A percentile compares a stretch with the other conserved stretches of the same genome.
Conservation (phyloP, 73 alveolate genomes). For the Durusdinium trenchii region DNA sequence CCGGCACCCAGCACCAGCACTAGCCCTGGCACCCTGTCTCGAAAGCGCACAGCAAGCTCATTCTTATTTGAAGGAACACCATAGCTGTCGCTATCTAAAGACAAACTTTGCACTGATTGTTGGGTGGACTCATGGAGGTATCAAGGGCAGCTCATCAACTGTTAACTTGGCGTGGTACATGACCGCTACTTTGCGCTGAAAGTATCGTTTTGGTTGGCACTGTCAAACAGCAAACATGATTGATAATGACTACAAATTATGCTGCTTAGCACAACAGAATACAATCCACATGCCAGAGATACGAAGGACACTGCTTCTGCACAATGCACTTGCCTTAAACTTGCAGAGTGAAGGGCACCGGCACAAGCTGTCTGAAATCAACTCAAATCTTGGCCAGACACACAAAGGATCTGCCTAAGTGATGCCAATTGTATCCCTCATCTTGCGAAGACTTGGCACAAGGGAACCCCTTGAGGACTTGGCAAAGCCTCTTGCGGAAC, state of each 20-base stretch:
- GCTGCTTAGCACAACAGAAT: neutral
- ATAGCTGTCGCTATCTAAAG: no score
- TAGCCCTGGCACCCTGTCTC: no score
- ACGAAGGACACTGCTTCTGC: conserved; percentile 80
- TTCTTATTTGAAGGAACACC: no score
- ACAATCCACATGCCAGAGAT: conserved; percentile 23
- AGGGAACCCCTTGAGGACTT: neutral
- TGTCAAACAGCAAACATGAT: neutral
- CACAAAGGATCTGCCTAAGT: conserved; percentile 31
- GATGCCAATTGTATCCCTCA: neutral
- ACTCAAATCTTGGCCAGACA: neutral
- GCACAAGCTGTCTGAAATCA: neutral
- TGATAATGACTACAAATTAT: neutral
- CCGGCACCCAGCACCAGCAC: no score
- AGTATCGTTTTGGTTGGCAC: no score
- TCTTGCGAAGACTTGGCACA: neutral
- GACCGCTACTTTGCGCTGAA: no score
- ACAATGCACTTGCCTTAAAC: conserved; percentile 58
- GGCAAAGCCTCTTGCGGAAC: conserved; percentile 71
- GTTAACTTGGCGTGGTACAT: no score
- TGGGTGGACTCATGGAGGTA: no score
- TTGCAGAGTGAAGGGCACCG: neutral
- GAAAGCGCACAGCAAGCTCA: no score
- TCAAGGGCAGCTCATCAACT: no score
- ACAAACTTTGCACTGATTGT: no score